Evolutionary conservation across 169 alveolate species (phyloP).

Genomic region (Plasmodium coatneyi): DNA sequence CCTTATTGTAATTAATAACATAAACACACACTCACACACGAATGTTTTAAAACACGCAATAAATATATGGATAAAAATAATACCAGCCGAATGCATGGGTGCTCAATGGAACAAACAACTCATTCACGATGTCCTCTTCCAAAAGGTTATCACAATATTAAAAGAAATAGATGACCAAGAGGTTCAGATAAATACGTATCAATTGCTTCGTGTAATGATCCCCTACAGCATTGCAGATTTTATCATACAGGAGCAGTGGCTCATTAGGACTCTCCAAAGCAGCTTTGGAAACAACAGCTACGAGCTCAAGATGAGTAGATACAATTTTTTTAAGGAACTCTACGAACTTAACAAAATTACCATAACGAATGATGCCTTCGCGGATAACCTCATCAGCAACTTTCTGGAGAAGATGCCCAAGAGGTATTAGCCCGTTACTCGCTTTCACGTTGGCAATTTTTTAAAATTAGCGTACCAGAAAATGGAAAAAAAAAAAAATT

Average conservation of each 20-base stretch:
- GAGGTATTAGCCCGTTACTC: conserved; percentile 2
- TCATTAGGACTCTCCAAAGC: conserved; percentile 12
- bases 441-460: not conserved
- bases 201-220: conserved; percentile 17
- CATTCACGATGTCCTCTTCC: conserved; percentile 19
- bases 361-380: conserved; percentile 31
- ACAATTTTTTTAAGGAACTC: conserved; percentile 39
- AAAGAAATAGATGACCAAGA: conserved; percentile 48
- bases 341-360: conserved; percentile 17
- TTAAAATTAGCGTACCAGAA: not conserved
- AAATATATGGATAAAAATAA: conserved; percentile 55
- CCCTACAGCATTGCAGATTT: conserved; percentile 14
- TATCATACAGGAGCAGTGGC: conserved; percentile 61
- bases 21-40: conserved; percentile 60
- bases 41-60: conserved; percentile 42
- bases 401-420: conserved; percentile 31
- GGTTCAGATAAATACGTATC: conserved; percentile 27
- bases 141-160: conserved; percentile 23
- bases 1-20: conserved; percentile 21
- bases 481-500: not conserved
- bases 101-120: conserved; percentile 19
- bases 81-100: conserved; percentile 24
- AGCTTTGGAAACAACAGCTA: conserved; percentile 30
- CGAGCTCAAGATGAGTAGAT: conserved; percentile 43
- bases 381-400: conserved; percentile 39